These are phyloP conservation scores for Penicillium italicum DNA, from an alignment of 2,329 filamentous ascomycete genomes.

Conservation along the genomic window DNA sequence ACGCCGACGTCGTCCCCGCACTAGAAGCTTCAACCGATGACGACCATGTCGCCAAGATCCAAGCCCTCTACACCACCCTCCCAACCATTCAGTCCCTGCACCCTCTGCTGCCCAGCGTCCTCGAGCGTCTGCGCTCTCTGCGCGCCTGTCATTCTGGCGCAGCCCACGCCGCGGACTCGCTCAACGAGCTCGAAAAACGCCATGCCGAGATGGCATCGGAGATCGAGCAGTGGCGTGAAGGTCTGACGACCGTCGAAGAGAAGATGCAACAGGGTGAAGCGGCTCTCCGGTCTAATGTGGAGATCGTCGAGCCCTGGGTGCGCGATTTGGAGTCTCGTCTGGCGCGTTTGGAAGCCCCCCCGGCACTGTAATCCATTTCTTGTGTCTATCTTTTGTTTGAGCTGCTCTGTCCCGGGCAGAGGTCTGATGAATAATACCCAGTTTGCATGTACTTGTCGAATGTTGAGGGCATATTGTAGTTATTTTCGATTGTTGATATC, in stretches of 20 bases:
- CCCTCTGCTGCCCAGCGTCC: conserved; percentile 76
- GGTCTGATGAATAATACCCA: conserved; percentile 26
- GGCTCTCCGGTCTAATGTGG: conserved; percentile 73
- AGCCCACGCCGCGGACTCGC: conserved; percentile 70
- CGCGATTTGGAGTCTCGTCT: conserved; percentile 79
- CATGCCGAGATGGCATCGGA: conserved; percentile 81
- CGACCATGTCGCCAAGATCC: conserved; percentile 81
- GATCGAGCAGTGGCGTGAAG: conserved; percentile 80
- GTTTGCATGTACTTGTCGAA: conserved; percentile 15
- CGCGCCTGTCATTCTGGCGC: conserved; percentile 83
- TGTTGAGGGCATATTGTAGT: conserved; percentile 5
- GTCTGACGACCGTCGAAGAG: conserved; percentile 72
- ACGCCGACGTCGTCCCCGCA: conserved; percentile 23
- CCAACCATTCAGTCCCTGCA: conserved; percentile 83
- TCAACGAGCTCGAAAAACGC: conserved; percentile 72
- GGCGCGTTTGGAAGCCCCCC: conserved; percentile 50
- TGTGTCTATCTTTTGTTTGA: conserved; percentile 5
- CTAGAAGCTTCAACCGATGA: conserved; percentile 48
- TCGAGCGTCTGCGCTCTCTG: conserved; percentile 81
- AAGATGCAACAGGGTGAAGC: conserved; percentile 67
- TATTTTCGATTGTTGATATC: conserved; percentile 4
- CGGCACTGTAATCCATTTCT: conserved; percentile 9
- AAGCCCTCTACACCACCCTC: conserved; percentile 82
- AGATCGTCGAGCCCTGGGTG: conserved; percentile 84
- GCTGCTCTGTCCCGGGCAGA: conserved; percentile 1